Percentiles rank a stretch among this genome's conserved stretches.
Evolutionary conservation across 139 green algal species (phyloP).

Genomic region (Nannochloris sp.): DNA sequence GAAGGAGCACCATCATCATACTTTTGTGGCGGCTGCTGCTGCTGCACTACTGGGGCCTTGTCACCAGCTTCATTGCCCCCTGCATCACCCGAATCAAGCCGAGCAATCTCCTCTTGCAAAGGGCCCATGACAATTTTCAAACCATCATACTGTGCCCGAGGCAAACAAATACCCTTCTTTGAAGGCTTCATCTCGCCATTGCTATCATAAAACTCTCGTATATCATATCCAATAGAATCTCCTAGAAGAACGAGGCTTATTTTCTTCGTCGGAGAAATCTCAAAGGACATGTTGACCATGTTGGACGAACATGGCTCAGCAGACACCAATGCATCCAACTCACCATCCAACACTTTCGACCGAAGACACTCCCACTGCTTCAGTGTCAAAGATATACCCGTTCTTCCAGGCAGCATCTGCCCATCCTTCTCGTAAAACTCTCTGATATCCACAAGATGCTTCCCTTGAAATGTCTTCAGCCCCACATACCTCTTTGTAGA

Average conservation of each 20-base stretch:
- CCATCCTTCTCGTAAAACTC: constrained; percentile 48
- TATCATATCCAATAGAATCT: constrained; percentile 19
- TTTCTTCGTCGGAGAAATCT: constrained; percentile 22
- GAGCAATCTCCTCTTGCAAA: neutral
- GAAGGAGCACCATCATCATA: too few relatives aligned
- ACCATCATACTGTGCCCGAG: constrained; percentile 30
- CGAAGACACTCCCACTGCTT: constrained; percentile 24
- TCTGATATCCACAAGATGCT: constrained; percentile 33
- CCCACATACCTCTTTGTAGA: constrained; percentile 20
- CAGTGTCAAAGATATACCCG: constrained; percentile 29
- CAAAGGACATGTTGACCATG: neutral
- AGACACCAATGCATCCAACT: neutral
- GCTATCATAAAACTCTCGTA: constrained; percentile 50
- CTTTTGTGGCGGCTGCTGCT: too few relatives aligned
- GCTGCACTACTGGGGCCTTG: too few relatives aligned
- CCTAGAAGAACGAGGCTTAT: constrained; percentile 34
- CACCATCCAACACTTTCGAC: neutral
- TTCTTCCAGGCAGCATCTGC: constrained; percentile 30
- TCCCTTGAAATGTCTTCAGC: constrained; percentile 20
- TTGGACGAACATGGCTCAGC: too few relatives aligned
- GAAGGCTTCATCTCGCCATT: constrained; percentile 39
- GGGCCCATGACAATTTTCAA: neutral
- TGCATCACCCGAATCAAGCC: too few relatives aligned
- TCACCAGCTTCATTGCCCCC: too few relatives aligned
- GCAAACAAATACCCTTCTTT: constrained; percentile 52